Conservation (phyloP, 2,329 filamentous ascomycete species). For the Colletotrichum tropicicola region DNA sequence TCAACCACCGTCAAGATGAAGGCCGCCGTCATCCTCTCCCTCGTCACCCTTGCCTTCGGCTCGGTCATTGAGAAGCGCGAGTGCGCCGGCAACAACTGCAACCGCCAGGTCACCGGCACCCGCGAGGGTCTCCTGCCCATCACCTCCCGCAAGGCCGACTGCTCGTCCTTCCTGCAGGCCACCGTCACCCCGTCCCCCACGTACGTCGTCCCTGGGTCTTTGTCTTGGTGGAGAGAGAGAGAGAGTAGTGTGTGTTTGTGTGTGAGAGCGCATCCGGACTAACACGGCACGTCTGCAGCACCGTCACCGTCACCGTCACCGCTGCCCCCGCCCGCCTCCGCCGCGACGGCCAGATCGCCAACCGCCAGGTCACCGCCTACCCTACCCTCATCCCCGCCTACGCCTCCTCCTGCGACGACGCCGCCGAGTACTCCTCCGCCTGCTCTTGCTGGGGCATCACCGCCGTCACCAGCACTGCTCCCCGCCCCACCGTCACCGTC, state of each 20-base stretch:
- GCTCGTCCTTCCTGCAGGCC: slow-evolving; percentile 49
- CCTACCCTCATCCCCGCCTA: slow-evolving; percentile 49
- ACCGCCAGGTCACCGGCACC: slow-evolving; percentile 55
- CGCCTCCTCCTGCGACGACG: slow-evolving; percentile 46
- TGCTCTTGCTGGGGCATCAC: slow-evolving; percentile 57
- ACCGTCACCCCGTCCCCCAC: slow-evolving; percentile 49
- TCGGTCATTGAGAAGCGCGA: slow-evolving; percentile 44
- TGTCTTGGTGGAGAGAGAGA: neutral
- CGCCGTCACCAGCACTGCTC: slow-evolving; percentile 45
- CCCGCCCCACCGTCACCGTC: slow-evolving; percentile 49
- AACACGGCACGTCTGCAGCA: slow-evolving; percentile 39
- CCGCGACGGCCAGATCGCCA: slow-evolving; percentile 35
- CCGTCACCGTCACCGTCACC: slow-evolving; percentile 49
- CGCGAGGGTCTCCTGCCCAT: slow-evolving; percentile 44
- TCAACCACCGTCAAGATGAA: slow-evolving; percentile 47
- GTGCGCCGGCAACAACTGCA: slow-evolving; percentile 56
- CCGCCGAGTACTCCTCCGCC: slow-evolving; percentile 48
- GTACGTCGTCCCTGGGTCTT: slow-evolving; percentile 39
- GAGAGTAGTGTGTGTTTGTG: too few relatives aligned
- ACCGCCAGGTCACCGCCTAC: slow-evolving; percentile 41
- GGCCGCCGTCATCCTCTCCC: slow-evolving; percentile 46
- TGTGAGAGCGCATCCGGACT: too few relatives aligned
- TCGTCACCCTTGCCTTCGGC: slow-evolving; percentile 47
- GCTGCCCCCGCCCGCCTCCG: slow-evolving; percentile 39
- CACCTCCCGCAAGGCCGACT: slow-evolving; percentile 47